Conservation (phyloP, 2,329 filamentous ascomycete genomes). For the Alternaria hordeiaustralica region DNA sequence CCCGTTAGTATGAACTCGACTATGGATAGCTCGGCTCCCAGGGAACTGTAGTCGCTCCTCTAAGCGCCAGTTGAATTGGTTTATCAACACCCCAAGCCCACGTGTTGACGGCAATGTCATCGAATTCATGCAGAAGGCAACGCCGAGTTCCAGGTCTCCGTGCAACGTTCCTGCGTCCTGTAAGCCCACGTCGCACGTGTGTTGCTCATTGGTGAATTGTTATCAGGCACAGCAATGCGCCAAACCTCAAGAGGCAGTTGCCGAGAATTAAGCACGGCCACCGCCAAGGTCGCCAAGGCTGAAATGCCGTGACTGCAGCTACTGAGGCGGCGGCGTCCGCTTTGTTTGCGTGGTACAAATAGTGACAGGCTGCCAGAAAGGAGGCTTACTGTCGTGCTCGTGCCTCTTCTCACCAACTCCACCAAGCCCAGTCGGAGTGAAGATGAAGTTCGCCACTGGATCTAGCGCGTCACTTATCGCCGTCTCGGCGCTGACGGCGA, state of each 20-base stretch:
- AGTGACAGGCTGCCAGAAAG: constrained; percentile 2
- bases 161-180: constrained; percentile 8
- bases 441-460: constrained; percentile 31
- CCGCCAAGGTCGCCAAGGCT: constrained; percentile 21
- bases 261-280: constrained; percentile 30
- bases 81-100: constrained; percentile 8
- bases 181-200: constrained; percentile 31
- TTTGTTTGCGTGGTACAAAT: constrained; percentile 17
- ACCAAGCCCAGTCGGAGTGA: background rate
- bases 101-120: constrained; percentile 5
- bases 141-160: constrained; percentile 23
- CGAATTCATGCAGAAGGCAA: background rate
- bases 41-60: background rate
- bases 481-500: constrained; percentile 25
- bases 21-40: background rate
- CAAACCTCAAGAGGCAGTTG: constrained; percentile 34
- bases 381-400: constrained; percentile 3
- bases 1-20: background rate
- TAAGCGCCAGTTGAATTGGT: background rate
- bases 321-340: constrained; percentile 15
- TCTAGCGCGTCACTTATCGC: constrained; percentile 24
- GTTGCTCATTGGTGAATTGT: constrained; percentile 32
- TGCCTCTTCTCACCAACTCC: background rate
- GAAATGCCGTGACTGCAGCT: background rate
- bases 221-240: constrained; percentile 27